A percentile compares a stretch with the other conserved stretches of the same genome.
These are phyloP conservation scores for Trichoderma polysporum DNA, from an alignment of 2,329 filamentous ascomycete genomes.

Conservation along the genomic window DNA sequence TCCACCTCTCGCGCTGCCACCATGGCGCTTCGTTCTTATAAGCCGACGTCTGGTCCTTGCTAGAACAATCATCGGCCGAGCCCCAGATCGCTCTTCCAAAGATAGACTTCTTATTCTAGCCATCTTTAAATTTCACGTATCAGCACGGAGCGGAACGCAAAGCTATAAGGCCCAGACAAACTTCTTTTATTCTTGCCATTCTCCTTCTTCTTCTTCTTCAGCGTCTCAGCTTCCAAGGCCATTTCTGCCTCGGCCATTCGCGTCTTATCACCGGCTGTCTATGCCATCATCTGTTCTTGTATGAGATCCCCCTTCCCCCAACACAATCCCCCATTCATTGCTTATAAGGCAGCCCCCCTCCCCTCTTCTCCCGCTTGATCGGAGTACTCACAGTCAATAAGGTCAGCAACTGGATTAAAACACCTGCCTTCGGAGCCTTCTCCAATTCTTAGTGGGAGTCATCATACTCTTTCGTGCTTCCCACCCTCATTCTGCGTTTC, in stretches of 20 bases:
- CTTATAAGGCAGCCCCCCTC: neutral
- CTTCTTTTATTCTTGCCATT: no score
- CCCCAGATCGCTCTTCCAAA: conserved; percentile 21
- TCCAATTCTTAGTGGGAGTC: neutral
- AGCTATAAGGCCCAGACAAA: neutral
- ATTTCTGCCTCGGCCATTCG: neutral
- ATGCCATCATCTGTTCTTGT: neutral
- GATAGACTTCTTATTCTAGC: conserved; percentile 20
- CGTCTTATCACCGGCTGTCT: neutral
- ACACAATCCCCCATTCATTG: neutral
- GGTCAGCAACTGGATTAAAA: conserved; percentile 3
- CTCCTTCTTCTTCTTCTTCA: neutral
- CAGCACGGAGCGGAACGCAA: neutral
- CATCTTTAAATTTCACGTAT: neutral
- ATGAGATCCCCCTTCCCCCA: neutral
- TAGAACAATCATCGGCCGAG: conserved; percentile 9
- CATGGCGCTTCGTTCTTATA: conserved; percentile 22
- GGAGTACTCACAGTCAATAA: neutral
- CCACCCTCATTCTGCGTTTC: conserved; percentile 17
- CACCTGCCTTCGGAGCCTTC: conserved; percentile 10
- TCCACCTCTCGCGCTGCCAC: conserved; percentile 18
- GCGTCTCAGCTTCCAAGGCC: neutral
- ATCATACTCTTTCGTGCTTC: conserved; percentile 6
- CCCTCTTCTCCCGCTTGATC: neutral
- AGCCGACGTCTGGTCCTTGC: conserved; percentile 21